Base-by-base conservation (phyloP, 371 early-diverging fungal genomes). In the Actinomucor elegans region DNA sequence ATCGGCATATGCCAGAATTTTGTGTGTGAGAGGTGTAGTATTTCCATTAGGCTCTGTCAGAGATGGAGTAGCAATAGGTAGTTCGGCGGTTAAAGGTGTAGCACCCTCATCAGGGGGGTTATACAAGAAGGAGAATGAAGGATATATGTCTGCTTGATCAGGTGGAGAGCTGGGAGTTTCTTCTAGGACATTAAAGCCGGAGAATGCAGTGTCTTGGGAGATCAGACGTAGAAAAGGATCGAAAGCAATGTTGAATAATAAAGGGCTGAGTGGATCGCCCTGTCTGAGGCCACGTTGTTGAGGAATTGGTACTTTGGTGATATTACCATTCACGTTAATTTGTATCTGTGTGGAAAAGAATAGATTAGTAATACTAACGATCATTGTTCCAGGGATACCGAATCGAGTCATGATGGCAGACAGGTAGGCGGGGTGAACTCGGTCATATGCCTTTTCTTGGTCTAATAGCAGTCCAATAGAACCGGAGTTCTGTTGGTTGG, bases 371-470 rank as follows among this genome's bases (percentile, higher is more conserved):
- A 38, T 4, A 5, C 20, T 58, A 17, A 1, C 52, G 64, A 28
- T 64, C 55, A 15, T 52, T 52, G 20, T 57, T 55, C 1, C 8
- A n/a, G 60, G 49, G 31, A 57, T 45, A 42, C 49, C 54, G 18
- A 54, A 61, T 10, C 12, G 28, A 7, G 10, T 4, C n/a, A 62
- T 18, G 1, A 58, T 52, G 7, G 14, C 2, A 9, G 10, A 0
- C 5, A 68, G 38, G 23, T 63, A 63, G 0, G n/a, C 26, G 2
- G 54, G 64, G 14, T 61, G 61, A 12, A 64, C 40, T 0, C 64
- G 40, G 55, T 12, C 60, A 33, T 2, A 53, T 17, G 55, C 55
- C 11, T 60, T 53, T 26, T 49, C 56, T 24, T 52, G 56, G 28
- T 57, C 57, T 1, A 57, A 9, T 55, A 20, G 24, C 59, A 57